Percentiles rank a stretch among this genome's conserved stretches.
Evolutionary conservation across 345 rosid species (phyloP).

Genomic region (rapeseed (Brassica napus)): Da-Ae NC_063452.1:188001-188500

Average conservation of each 20-base stretch:
- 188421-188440: conserved; percentile 84
- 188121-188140: conserved; percentile 19
- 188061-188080: conserved; percentile 1
- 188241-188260: conserved; percentile 83
- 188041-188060: conserved; percentile 19
- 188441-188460: conserved; percentile 61
- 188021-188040: conserved; percentile 10
- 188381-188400: conserved; percentile 79
- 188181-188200: conserved; percentile 82
- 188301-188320: conserved; percentile 60
- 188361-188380: conserved; percentile 75
- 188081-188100: conserved; percentile 3
- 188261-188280: conserved; percentile 87
- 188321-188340: conserved; percentile 59
- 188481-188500: conserved; percentile 73
- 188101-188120: neutral
- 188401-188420: conserved; percentile 64
- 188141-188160: conserved; percentile 87
- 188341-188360: conserved; percentile 64
- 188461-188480: conserved; percentile 71
- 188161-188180: conserved; percentile 76
- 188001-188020: neutral
- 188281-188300: conserved; percentile 69
- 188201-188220: conserved; percentile 82
- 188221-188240: conserved; percentile 77